Evolutionary conservation across 1,284 basidiomycete species (phyloP).

Genomic region (Schizopora paradoxa): DNA sequence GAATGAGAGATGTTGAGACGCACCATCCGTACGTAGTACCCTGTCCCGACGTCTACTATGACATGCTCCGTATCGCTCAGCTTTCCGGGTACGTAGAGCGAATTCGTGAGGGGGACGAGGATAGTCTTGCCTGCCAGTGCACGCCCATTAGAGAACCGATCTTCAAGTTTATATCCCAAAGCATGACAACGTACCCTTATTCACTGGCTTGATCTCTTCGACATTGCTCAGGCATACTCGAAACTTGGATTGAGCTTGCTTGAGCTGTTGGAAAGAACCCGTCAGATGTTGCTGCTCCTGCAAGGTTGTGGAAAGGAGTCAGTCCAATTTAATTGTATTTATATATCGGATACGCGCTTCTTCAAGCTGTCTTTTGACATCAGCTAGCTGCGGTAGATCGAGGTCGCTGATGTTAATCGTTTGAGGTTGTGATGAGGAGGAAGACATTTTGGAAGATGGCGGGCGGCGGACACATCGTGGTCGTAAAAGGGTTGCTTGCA

Average conservation of each 20-base stretch:
- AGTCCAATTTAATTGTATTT: background rate
- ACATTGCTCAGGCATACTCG: conserved; percentile 82
- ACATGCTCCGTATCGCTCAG: conserved; percentile 81
- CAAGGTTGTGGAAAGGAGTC: background rate
- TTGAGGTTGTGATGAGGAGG: conserved; percentile 41
- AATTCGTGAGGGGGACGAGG: conserved; percentile 89
- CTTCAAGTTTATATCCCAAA: background rate
- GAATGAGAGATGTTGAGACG: conserved; percentile 19
- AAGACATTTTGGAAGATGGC: conserved; percentile 33
- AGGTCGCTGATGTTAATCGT: conserved; percentile 77
- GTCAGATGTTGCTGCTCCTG: conserved; percentile 93
- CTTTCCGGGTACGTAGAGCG: conserved; percentile 92
- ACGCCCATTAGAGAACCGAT: background rate
- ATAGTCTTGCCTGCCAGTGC: conserved; percentile 68
- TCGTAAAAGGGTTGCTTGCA: too few species aligned
- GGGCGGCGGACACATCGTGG: too few species aligned
- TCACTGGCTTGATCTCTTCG: conserved; percentile 69
- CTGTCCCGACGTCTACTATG: conserved; percentile 93
- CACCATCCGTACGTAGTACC: conserved; percentile 95
- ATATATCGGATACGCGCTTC: conserved; percentile 47
- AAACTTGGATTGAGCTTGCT: conserved; percentile 91
- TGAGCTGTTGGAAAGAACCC: conserved; percentile 88
- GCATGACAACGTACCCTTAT: conserved; percentile 51
- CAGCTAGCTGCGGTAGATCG: conserved; percentile 75
- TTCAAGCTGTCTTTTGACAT: conserved; percentile 86